phyloP scores from a whole-genome alignment of 1,139 yeast species.

The Diutina rugosa region DNA sequence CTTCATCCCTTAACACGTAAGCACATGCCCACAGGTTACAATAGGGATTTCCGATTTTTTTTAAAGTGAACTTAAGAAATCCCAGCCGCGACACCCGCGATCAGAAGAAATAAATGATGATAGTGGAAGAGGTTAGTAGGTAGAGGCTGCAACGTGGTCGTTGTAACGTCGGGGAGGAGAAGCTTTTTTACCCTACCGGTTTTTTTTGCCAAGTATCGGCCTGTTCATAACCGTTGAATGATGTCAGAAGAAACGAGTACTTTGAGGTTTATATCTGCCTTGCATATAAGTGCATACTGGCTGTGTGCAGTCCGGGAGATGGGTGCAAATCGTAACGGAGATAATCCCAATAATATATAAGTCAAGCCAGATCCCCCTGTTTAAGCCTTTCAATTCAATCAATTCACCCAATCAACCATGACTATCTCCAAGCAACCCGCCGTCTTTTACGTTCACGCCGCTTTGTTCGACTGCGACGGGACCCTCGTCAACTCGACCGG shows the following conservation, averaged over 20 bases:
- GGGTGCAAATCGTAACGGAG: not conserved
- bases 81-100: not conserved
- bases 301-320: not conserved
- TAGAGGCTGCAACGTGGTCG: not conserved
- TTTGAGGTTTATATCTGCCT: not conserved
- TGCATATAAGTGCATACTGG: not conserved
- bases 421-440: slow-evolving; percentile 25
- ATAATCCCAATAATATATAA: not conserved
- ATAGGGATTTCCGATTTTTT: not conserved
- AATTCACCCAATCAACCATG: not conserved
- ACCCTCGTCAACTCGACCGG: slow-evolving; percentile 74
- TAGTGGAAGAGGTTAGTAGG: too few relatives aligned
- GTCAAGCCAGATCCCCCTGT: not conserved
- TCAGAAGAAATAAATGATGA: not conserved
- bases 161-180: not conserved
- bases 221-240: not conserved
- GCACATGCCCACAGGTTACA: not conserved
- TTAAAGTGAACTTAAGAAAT: too few relatives aligned
- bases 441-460: slow-evolving; percentile 33
- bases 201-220: not conserved
- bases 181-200: not conserved
- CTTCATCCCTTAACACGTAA: not conserved
- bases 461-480: slow-evolving; percentile 75
- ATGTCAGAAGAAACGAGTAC: not conserved
- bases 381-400: not conserved